Evolutionary conservation across 768 basidiomycete genomes (phyloP).

Genomic region (Tricholoma sp.): DNA sequence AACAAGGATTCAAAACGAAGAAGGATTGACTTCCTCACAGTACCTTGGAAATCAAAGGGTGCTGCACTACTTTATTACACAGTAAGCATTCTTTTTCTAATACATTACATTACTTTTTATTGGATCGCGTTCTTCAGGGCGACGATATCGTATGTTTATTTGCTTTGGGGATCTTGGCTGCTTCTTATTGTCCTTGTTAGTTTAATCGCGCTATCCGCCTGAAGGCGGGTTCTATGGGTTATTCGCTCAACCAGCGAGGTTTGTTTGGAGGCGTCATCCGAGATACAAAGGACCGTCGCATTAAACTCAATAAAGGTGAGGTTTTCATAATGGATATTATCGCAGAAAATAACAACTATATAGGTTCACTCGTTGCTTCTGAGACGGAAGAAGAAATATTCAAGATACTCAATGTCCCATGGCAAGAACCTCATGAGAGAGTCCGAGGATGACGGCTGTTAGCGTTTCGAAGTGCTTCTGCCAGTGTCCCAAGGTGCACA

Average conservation of each 20-base stretch:
- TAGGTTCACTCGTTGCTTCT: constrained; percentile 70
- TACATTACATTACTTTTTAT: neutral
- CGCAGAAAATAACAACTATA: neutral
- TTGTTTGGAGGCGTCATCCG: constrained; percentile 70
- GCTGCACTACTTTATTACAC: constrained; percentile 93
- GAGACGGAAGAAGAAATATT: constrained; percentile 89
- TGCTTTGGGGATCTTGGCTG: neutral
- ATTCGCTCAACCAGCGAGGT: constrained; percentile 85
- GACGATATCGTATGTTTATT: constrained; percentile 74
- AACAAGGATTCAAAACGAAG: constrained; percentile 43
- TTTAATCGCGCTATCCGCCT: constrained; percentile 87
- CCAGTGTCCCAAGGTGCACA: no score
- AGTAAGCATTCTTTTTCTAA: constrained; percentile 31
- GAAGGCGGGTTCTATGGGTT: constrained; percentile 78
- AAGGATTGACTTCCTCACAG: constrained; percentile 80
- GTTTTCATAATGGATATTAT: neutral
- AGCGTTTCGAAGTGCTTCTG: neutral
- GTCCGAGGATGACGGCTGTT: constrained; percentile 34
- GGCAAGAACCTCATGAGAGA: constrained; percentile 79
- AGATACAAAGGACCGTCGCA: constrained; percentile 54
- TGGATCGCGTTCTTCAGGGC: constrained; percentile 41
- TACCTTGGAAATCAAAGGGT: constrained; percentile 76
- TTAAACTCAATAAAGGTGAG: constrained; percentile 58
- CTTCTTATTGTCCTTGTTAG: constrained; percentile 29
- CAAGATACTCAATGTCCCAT: constrained; percentile 67